These are phyloP conservation scores for Avena eriantha DNA, from an alignment of 176 grass and related monocot species.

Conservation along the genomic window DNA sequence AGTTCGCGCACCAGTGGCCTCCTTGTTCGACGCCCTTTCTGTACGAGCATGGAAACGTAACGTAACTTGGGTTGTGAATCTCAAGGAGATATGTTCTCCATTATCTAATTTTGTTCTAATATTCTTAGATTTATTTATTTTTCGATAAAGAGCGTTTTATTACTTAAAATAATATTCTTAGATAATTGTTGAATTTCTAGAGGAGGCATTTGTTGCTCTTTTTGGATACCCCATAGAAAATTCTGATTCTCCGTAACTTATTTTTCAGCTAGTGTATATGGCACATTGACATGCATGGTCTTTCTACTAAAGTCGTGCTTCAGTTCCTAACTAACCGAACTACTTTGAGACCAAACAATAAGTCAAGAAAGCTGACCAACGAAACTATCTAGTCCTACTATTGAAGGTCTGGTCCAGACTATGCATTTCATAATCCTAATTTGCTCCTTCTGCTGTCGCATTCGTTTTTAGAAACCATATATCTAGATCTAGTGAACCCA, in stretches of 20 bases:
- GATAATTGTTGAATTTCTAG: background rate
- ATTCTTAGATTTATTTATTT: too few species aligned
- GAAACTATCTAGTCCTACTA: constrained; percentile 20
- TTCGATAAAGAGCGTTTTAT: too few species aligned
- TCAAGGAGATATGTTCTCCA: background rate
- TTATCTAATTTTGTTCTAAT: background rate
- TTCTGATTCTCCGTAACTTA: background rate
- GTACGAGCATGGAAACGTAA: background rate
- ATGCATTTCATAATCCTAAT: background rate
- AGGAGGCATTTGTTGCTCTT: background rate
- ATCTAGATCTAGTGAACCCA: background rate
- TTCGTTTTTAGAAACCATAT: background rate
- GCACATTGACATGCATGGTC: background rate
- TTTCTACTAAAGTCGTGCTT: background rate
- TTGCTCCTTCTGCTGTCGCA: background rate
- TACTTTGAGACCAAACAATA: constrained; percentile 2
- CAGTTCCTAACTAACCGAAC: constrained; percentile 35
- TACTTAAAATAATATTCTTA: background rate
- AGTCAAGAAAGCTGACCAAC: constrained; percentile 19
- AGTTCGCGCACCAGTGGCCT: background rate
- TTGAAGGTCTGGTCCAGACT: constrained; percentile 4
- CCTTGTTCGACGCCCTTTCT: background rate
- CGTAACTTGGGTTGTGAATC: background rate
- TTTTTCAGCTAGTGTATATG: background rate
- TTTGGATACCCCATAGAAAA: background rate